Base-by-base conservation (phyloP, 352 stramenopile species). In the Pythium brachiatum region DNA sequence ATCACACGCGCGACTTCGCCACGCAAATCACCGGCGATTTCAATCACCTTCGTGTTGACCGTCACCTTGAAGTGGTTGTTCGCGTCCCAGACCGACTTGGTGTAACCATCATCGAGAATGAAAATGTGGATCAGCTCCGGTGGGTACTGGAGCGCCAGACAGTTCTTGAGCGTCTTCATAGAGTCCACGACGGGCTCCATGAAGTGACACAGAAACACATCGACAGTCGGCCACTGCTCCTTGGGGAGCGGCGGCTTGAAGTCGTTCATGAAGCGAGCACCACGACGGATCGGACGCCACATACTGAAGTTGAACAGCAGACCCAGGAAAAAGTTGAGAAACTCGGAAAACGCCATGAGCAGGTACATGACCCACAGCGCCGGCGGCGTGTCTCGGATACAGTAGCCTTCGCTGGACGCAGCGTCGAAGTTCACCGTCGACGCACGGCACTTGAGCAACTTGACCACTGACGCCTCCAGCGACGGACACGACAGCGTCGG, bases 261-360 rank as follows among this genome's bases (percentile, higher is more conserved):
- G 73, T 96, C 87, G 70, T 92, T 92, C 78, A 96, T 76, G 77
- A 76, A 96, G 26, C 83, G 87, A 59, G 87, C 87, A 34, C 87
- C 87, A 74, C 87, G 87, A 80, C 87, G 87, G 39, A 96, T 90
- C 12, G 87, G 87, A 55, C 83, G 83, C 87, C 87, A 96, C 87
- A 96, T 96, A 83, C 81, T 90, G 69, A 96, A 94, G 81, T 96
- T 93, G 74, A 89, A 96, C 1, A 96, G 76, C 64, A 96, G 65
- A 59, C 87, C 87, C 26, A 96, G 65, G 64, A 92, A 94, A 50
- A 82, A 93, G 68, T 92, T 94, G 69, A 96, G 74, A 57, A 94
- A 92, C 54, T 96, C 87, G 5, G 83, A 92, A 58, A 90, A 92
- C 15, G 90, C 78, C 78, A 94, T 89, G 73, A 94, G 90, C 6